Conservation (phyloP, 1,284 basidiomycete species). For the Caloboletus inedulis region DNA sequence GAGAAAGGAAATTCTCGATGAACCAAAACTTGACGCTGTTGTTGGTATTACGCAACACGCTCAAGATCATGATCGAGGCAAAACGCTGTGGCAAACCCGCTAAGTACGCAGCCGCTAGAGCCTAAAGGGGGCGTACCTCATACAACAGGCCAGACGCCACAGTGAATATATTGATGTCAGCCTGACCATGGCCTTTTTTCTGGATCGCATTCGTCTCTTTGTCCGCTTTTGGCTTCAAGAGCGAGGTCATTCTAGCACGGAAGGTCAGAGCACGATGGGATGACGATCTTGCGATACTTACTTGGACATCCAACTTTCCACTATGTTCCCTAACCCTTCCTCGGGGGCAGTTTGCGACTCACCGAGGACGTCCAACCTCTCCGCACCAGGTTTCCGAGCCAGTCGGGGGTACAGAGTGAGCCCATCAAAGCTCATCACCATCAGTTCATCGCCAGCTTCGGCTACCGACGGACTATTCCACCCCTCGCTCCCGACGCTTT, state of each 20-base stretch:
- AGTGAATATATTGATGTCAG: constrained; percentile 98
- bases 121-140: constrained; percentile 55
- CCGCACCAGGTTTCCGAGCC: constrained; percentile 71
- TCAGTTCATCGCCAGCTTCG: constrained; percentile 66
- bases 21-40: constrained; percentile 99
- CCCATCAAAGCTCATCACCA: constrained; percentile 84
- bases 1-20: constrained; percentile 98
- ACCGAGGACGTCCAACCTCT: constrained; percentile 74
- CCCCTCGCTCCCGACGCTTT: constrained; percentile 80
- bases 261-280: constrained; percentile 3
- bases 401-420: constrained; percentile 86
- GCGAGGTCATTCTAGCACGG: constrained; percentile 47
- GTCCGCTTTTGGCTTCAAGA: constrained; percentile 42
- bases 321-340: constrained; percentile 35
- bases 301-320: constrained; percentile 51
- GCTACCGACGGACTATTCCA: constrained; percentile 74
- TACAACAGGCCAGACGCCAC: constrained; percentile 96
- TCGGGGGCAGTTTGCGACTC: constrained; percentile 37
- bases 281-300: constrained; percentile 28
- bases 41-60: constrained; percentile 90
- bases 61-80: constrained; percentile 96
- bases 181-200: constrained; percentile 42
- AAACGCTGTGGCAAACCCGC: constrained; percentile 66
- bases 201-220: constrained; percentile 9
- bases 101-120: constrained; percentile 2